These are phyloP conservation scores for Pontederia crassipes DNA, from an alignment of 176 grass and related monocot genomes.

Conservation along the genomic window DNA sequence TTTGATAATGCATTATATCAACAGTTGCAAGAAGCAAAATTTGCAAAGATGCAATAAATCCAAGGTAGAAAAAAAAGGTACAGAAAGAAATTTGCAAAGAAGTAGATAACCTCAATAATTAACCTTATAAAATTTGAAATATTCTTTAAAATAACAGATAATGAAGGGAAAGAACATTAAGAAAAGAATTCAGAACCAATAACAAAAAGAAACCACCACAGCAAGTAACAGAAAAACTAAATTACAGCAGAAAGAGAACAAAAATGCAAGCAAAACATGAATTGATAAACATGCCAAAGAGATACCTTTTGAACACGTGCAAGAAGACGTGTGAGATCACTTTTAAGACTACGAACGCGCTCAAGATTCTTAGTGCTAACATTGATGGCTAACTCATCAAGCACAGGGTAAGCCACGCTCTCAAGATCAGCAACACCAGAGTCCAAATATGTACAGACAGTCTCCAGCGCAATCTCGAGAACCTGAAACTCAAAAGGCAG, in stretches of 20 bases:
- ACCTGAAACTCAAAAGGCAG: conserved; percentile 97
- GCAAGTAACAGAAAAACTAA: no score
- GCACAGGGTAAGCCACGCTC: conserved; percentile 68
- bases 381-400: conserved; percentile 85
- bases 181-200: no score
- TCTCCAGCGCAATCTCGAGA: conserved; percentile 69
- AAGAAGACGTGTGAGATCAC: conserved; percentile 72
- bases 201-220: no score
- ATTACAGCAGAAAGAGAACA: background rate
- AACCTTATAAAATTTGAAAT: no score
- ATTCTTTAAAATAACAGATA: no score
- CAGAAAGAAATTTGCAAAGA: no score
- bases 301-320: conserved; percentile 90
- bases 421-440: conserved; percentile 57
- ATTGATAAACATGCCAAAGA: conserved; percentile 6
- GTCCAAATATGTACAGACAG: conserved; percentile 55
- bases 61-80: no score
- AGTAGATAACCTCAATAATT: no score
- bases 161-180: no score
- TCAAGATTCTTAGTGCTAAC: conserved; percentile 94
- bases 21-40: no score
- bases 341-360: conserved; percentile 84
- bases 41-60: no score
- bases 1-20: no score
- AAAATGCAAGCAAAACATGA: background rate